These are phyloP conservation scores for Talaromyces verruculosus DNA, from an alignment of 2,329 filamentous ascomycete species.

Conservation along the genomic window DNA sequence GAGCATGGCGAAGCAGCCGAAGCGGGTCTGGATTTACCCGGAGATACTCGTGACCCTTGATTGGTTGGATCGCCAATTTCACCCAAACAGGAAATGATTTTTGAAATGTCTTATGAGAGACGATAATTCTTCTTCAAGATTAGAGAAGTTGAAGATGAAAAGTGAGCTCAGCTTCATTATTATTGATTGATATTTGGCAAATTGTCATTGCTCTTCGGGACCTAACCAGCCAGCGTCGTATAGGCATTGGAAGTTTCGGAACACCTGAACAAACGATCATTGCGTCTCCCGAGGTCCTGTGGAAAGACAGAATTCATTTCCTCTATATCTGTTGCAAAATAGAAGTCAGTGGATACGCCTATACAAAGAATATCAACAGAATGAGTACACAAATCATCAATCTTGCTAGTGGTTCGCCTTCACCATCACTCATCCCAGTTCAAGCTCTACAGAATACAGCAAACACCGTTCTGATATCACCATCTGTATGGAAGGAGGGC, in stretches of 20 bases:
- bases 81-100: conserved; percentile 1
- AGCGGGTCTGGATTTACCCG: neutral
- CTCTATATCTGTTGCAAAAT: neutral
- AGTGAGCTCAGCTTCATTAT: neutral
- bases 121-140: neutral
- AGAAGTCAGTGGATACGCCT: neutral
- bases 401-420: conserved; percentile 2
- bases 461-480: neutral
- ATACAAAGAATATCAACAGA: neutral
- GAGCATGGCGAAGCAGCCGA: neutral
- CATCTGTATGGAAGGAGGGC: neutral
- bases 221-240: neutral
- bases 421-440: conserved; percentile 12
- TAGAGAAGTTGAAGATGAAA: neutral
- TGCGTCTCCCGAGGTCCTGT: neutral
- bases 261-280: neutral
- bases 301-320: neutral
- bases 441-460: neutral
- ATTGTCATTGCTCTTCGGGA: neutral
- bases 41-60: neutral
- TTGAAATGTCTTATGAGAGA: neutral
- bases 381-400: neutral
- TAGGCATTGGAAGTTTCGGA: neutral
- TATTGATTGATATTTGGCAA: neutral
- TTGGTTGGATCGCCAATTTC: conserved; percentile 13